Evolutionary conservation across 129 eudicot genomes (phyloP), one percentile per base, ranked within the genome.

Genomic region (Chrysanthemum seticuspe): DNA sequence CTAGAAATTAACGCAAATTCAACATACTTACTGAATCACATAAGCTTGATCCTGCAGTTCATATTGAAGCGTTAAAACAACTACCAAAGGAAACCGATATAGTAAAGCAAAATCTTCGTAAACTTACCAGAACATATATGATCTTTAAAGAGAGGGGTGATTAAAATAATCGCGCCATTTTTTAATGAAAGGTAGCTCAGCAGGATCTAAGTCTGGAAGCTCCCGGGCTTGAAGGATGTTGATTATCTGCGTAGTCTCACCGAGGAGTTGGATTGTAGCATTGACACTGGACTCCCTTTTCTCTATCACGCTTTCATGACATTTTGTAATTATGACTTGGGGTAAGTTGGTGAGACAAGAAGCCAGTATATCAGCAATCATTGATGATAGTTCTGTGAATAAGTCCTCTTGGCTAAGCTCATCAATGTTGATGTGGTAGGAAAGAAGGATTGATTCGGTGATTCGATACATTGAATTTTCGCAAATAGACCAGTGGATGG

Each of bases 381-480:
- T 72, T 9, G 48, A 44, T 2, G 73, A 73, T 40, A 80, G 10
- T 13, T 62, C 19, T 3, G 15, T 54, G 66, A 83, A 83, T 47
- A 83, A 16, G 13, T 34, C 10, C 55, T 76, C 80, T 56, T 16
- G 74, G 6, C 62, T 57, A 55, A 55, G 16, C 2, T 16, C 3
- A 13, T 48, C 16, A 71, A 40, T 12, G 29, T 61, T 25, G 2
- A 6, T 23, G 0, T 76, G 49, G 27, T 31, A 34, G 2, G 59
- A 56, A 13, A 71, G 53, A 45, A 84, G 50, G 11, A 80, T 23
- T 13, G 72, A 73, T 69, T 57, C 50, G 9, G 50, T 58, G 31
- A 84, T 29, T 44, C 72, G 72, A 68, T 84, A 76, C 88, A 84
- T 84, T 15, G 85, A 76, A 59, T 76, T 68, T 2, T 80, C 84